Evolutionary conservation across 169 alveolate genomes (phyloP), one percentile per base, ranked within the genome.

Genomic region (Plasmodium knowlesi): DNA sequence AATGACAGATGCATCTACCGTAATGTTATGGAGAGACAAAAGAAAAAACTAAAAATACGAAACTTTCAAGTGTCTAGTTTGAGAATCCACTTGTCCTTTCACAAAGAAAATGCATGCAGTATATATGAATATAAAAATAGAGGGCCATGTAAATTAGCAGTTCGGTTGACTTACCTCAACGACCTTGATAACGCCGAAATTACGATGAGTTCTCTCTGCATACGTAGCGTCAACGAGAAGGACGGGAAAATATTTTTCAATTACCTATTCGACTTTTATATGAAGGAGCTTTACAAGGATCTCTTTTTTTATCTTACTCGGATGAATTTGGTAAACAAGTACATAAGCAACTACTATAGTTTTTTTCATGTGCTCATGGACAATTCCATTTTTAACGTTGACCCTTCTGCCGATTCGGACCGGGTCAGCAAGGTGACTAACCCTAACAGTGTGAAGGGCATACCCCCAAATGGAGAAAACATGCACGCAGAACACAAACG

Each of bases 271-370:
- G 61, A 88, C 61, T 76, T 76, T 37, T 88, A 88, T 41, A 61
- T 88, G 37, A 88, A 88, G 46, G 94, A 88, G 71, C 30, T 88
- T 25, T 79, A 88, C 53, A 88, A 76, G 46, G 82, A 54, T 25
- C 30, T 88, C 28, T 88, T 88, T 32, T 88, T 78, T 19, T 79
- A 78, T 32, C 43, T 88, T 28, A 88, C 94, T 1, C 78, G 37
- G 71, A 61, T 88, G 89, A 88, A 88, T 37, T 37, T 76, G 46
- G 43, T 88, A 16, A 88, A 88, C 19, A 88, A 78, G 39, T 88
- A 78, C 34, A n/a, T 88, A n/a, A 22, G 30, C n/a, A 43, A 79
- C 71, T 88, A 88, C 72, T 88, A 78, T 25, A 88, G 81, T 28
- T 78, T 88, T 28, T 88, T 88, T 16, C 80, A 88, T 39, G n/a